Base-by-base conservation (phyloP, 495 filamentous ascomycete genomes). In the Trichoderma orchidacearum region DNA sequence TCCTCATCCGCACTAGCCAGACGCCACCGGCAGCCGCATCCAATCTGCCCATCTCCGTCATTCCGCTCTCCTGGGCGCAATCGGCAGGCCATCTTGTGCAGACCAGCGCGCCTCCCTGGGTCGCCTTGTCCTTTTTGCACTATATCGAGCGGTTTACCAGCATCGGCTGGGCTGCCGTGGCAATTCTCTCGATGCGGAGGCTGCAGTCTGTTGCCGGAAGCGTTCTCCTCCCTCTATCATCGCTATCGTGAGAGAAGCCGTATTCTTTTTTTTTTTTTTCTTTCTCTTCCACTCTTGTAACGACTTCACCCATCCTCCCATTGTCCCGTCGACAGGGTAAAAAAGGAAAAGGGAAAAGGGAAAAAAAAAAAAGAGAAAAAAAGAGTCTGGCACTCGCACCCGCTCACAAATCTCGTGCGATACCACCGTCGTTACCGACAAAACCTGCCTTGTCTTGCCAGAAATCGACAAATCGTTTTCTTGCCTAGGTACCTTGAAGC, bases 31-130 rank as follows among this genome's bases (percentile, higher is more conserved):
- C 41, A 48, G 21, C 41, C 41, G 41, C 41, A 48, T 48, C 41
- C 41, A 48, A 48, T 48, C 21, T 48, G 41, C 41, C 41, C 41
- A 48, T 48, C 41, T 48, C 41, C 41, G 41, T 48, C 41, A 27
- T 48, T 48, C 41, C 41, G 41, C 41, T 48, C 41, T 48, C 41
- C 41, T 48, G 41, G 41, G 41, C 41, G 41, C 41, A 48, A 48
- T 48, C 41, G 21, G 41, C 41, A 48, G 41, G 18, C 21, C 18
- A 27, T 48, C 27, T 48, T 35, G 41, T 48, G 41, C 41, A 48
- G 41, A 25, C 5, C 41, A 41, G 36, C 5, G 34, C 36, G n/a
- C n/a, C n/a, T n/a, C n/a, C n/a, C n/a, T n/a, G n/a, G n/a, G n/a
- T n/a, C n/a, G n/a, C n/a, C n/a, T n/a, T n/a, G n/a, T n/a, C n/a